Percentiles rank a stretch among this genome's conserved stretches.
phyloP scores from a whole-genome alignment of 306 rosid species.

The Trichosanthes cucumerina region DNA sequence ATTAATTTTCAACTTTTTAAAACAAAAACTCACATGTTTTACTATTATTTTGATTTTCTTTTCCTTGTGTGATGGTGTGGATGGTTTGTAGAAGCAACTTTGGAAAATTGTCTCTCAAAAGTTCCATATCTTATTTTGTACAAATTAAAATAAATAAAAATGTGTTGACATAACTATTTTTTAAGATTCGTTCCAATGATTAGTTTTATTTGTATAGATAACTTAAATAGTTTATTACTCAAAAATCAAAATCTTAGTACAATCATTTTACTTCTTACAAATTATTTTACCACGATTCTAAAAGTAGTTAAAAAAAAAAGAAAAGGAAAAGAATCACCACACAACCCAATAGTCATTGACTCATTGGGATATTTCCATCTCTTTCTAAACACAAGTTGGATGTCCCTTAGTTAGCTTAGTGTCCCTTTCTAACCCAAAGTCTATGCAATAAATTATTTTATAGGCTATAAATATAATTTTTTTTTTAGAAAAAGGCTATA shows the following conservation, averaged over 20 bases:
- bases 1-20: no score
- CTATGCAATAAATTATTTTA: no score
- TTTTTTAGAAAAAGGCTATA: neutral
- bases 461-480: neutral
- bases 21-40: no score
- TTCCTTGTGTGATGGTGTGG: neutral
- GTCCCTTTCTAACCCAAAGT: no score
- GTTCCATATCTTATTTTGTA: no score
- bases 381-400: neutral
- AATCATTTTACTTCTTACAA: neutral
- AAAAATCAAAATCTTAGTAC: neutral
- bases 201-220: neutral
- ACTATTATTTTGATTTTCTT: no score
- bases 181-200: neutral
- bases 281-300: neutral
- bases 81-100: neutral
- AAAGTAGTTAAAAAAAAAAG: neutral
- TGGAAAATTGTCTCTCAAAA: no score
- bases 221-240: neutral
- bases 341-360: no score
- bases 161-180: neutral
- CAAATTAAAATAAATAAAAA: no score
- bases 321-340: neutral
- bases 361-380: neutral
- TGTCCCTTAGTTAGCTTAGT: no score